A percentile compares a stretch with the other conserved stretches of the same genome.
Evolutionary conservation across 148 eudicot species (phyloP).

Genomic region (Linanthus parryae): DNA sequence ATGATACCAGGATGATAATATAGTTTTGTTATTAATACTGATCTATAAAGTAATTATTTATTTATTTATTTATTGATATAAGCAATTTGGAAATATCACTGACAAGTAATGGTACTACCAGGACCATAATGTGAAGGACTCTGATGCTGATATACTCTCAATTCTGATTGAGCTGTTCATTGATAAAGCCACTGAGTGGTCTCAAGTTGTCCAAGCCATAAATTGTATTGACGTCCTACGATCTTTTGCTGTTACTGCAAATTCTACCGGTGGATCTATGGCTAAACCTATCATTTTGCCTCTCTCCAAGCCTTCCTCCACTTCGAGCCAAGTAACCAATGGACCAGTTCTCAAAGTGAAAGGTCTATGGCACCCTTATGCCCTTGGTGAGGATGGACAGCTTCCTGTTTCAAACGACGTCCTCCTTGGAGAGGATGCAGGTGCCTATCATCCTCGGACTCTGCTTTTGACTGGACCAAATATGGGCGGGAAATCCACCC

Average conservation of each 20-base stretch:
- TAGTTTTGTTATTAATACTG: too few relatives aligned
- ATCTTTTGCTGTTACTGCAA: slow-evolving; percentile 74
- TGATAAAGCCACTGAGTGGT: slow-evolving; percentile 77
- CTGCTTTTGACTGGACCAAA: slow-evolving; percentile 98
- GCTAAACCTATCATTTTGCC: slow-evolving; percentile 68
- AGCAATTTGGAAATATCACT: slow-evolving; percentile 4
- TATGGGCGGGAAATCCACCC: slow-evolving; percentile 99
- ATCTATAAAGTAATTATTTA: too few relatives aligned
- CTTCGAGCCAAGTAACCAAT: slow-evolving; percentile 21
- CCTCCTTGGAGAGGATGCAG: slow-evolving; percentile 51
- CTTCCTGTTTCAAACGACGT: slow-evolving; percentile 87
- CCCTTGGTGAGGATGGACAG: slow-evolving; percentile 66
- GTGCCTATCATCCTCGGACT: slow-evolving; percentile 50
- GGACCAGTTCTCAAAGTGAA: slow-evolving; percentile 66
- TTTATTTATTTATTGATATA: too few relatives aligned
- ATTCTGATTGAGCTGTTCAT: slow-evolving; percentile 73
- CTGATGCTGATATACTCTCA: slow-evolving; percentile 74
- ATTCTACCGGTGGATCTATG: slow-evolving; percentile 61
- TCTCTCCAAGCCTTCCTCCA: slow-evolving; percentile 25
- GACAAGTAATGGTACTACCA: slow-evolving; percentile 23
- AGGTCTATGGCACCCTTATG: slow-evolving; percentile 96
- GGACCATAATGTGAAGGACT: slow-evolving; percentile 65
- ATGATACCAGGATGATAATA: too few relatives aligned
- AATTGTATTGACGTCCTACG: slow-evolving; percentile 73
- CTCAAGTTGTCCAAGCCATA: slow-evolving; percentile 59